These are phyloP conservation scores for Excoecaria agallocha DNA, from an alignment of 345 rosid genomes.

Conservation along the genomic window DNA sequence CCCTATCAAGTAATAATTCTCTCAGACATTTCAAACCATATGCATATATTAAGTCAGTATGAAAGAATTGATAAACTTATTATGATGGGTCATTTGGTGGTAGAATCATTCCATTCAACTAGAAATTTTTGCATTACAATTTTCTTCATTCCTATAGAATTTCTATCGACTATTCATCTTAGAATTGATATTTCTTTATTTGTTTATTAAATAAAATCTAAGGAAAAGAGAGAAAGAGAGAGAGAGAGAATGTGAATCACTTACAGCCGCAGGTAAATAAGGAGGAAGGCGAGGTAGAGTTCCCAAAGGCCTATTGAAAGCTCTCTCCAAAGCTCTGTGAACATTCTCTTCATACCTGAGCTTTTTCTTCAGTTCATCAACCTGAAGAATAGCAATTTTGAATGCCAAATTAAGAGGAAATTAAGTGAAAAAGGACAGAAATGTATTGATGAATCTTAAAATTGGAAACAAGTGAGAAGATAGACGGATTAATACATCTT, in stretches of 20 bases:
- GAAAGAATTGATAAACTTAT: not conserved
- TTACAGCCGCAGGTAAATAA: slow-evolving; percentile 73
- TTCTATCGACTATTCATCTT: not conserved
- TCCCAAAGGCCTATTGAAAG: slow-evolving; percentile 81
- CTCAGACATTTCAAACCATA: too few species aligned
- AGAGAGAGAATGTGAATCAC: slow-evolving; percentile 29
- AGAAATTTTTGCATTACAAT: too few species aligned
- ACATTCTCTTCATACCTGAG: slow-evolving; percentile 79
- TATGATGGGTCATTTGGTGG: not conserved
- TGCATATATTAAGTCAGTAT: too few species aligned
- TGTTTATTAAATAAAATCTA: not conserved
- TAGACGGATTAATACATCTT: slow-evolving; percentile 53
- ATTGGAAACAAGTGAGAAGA: not conserved
- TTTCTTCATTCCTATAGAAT: not conserved
- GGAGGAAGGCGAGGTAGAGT: slow-evolving; percentile 95
- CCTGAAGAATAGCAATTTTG: slow-evolving; percentile 41
- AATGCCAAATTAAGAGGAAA: too few species aligned
- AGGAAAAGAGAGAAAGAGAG: too few species aligned
- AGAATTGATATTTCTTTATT: not conserved
- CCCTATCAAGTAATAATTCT: too few species aligned
- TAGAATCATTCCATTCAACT: not conserved
- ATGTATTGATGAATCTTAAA: slow-evolving; percentile 1
- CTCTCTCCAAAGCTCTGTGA: slow-evolving; percentile 85
- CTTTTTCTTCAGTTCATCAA: slow-evolving; percentile 77
- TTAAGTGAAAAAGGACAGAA: too few species aligned